Evolutionary conservation across 257 asterid genomes (phyloP), one percentile per base, ranked within the genome.

Genomic region (Prunella vulgaris): DNA sequence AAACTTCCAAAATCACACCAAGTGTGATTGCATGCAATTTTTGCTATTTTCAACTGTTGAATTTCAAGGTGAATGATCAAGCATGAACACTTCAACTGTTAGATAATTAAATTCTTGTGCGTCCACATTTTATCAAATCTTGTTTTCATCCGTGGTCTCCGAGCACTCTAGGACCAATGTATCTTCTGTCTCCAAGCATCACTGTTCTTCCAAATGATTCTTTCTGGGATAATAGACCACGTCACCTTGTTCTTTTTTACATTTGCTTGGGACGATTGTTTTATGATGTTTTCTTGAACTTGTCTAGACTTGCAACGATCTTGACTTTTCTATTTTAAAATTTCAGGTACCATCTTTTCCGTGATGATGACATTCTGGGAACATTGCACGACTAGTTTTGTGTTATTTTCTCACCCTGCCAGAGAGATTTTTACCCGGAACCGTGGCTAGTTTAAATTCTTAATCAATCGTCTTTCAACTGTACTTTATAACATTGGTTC

Each of bases 291-390:
- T 44, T 44, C 17, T 27, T 4, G 21, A 54, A 24, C 24, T 17
- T 60, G 17, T 37, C 60, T 7, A 3, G 8, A 18, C 52, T 61
- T 61, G 75, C 49, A 25, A 14, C 15, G 33, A 18, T 69, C 52
- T 40, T 46, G 49, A 53, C 32, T 22, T 63, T 75, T 64, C 7
- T n/a, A 20, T 60, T n/a, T 20, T 6, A 18, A 51, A 51, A 0
- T 72, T 79, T 30, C 82, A 85, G 91, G 86, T 85, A 69, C 67
- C 86, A 79, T 81, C 74, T 83, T 73, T 85, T 70, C 82, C 84
- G 88, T 14, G 85, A 83, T 21, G 87, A 85, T 1, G 91, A 85
- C 82, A 85, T 85, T 53, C 74, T 85, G 58, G 90, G 88, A 75
- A 81, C 82, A 1, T 64, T 85, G 75, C 88, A 77, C 5, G 83